A percentile compares a stretch with the other conserved stretches of the same genome.
phyloP scores from a whole-genome alignment of 225 moss, liverwort and hornwort species.

The Physcomitrellopsis africana region DNA sequence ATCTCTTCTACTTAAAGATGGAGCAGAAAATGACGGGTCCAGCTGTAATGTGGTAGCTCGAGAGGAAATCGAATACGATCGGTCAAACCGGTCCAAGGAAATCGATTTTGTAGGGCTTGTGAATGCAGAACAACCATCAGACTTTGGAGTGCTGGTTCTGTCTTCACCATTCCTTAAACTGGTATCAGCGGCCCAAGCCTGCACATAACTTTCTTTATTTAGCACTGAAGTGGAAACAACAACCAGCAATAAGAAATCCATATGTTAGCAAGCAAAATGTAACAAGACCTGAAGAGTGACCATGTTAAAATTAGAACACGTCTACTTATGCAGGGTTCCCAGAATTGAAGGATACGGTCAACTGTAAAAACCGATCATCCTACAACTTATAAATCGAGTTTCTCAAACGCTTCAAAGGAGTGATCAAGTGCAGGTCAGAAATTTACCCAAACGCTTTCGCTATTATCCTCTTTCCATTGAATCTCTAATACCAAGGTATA shows the following conservation, averaged over 20 bases:
- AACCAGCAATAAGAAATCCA: background rate
- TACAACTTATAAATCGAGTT: too few relatives aligned
- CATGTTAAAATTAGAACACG: too few relatives aligned
- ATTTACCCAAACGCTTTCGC: slow-evolving; percentile 67
- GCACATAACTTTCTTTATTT: slow-evolving; percentile 11
- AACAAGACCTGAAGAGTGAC: background rate
- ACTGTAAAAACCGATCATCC: too few relatives aligned
- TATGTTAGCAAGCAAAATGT: background rate
- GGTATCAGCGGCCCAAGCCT: slow-evolving; percentile 56
- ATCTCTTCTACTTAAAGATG: slow-evolving; percentile 36
- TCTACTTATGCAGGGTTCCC: too few relatives aligned
- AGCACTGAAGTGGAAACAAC: slow-evolving; percentile 3
- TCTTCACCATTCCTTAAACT: slow-evolving; percentile 46
- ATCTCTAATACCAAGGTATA: slow-evolving; percentile 84
- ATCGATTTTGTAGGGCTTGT: slow-evolving; percentile 56
- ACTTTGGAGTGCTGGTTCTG: slow-evolving; percentile 49
- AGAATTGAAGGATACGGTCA: too few relatives aligned
- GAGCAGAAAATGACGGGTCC: slow-evolving; percentile 42
- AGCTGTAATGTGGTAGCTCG: slow-evolving; percentile 40
- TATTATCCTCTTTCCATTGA: slow-evolving; percentile 83
- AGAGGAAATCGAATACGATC: slow-evolving; percentile 43
- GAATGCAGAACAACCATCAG: slow-evolving; percentile 49
- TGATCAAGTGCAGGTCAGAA: background rate
- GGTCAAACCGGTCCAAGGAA: slow-evolving; percentile 45
- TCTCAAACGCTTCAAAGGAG: background rate